Conservation (phyloP, 2,329 filamentous ascomycete species). For the Diaporthe ilicicola region DNA sequence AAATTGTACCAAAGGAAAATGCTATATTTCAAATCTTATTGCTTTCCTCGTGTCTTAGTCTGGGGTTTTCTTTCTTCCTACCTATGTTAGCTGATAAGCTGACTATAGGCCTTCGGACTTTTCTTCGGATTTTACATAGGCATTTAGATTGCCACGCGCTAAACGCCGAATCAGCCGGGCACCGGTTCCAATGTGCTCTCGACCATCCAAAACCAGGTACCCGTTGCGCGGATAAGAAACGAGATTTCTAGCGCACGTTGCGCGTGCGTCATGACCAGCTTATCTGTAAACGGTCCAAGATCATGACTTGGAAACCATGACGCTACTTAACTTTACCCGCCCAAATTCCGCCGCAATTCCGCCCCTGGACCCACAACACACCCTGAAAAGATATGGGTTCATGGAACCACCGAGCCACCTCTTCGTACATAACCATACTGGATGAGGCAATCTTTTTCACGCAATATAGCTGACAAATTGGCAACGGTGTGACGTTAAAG, state of each 20-base stretch:
- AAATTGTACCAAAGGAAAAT: no score
- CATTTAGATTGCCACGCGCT: no score
- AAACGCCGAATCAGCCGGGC: no score
- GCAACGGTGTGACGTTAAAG: slow-evolving; percentile 8
- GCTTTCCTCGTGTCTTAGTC: no score
- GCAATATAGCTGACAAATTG: not conserved
- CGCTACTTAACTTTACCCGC: slow-evolving; percentile 6
- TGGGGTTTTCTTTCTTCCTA: no score
- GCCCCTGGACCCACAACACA: slow-evolving; percentile 2
- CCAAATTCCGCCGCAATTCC: not conserved
- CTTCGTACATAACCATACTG: not conserved
- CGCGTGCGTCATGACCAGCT: not conserved
- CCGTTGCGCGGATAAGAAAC: not conserved
- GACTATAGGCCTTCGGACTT: no score
- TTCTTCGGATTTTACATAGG: no score
- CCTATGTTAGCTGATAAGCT: no score
- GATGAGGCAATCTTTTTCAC: slow-evolving; percentile 14
- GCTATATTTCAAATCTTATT: no score
- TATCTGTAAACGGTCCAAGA: not conserved
- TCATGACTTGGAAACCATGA: slow-evolving; percentile 10
- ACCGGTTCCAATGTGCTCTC: no score
- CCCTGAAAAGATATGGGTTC: slow-evolving; percentile 22
- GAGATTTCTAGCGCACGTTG: not conserved
- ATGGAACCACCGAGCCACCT: slow-evolving; percentile 4
- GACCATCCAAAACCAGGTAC: not conserved